phyloP scores from a whole-genome alignment of 176 grass and related monocot genomes.

The Hordeum marinum region DNA sequence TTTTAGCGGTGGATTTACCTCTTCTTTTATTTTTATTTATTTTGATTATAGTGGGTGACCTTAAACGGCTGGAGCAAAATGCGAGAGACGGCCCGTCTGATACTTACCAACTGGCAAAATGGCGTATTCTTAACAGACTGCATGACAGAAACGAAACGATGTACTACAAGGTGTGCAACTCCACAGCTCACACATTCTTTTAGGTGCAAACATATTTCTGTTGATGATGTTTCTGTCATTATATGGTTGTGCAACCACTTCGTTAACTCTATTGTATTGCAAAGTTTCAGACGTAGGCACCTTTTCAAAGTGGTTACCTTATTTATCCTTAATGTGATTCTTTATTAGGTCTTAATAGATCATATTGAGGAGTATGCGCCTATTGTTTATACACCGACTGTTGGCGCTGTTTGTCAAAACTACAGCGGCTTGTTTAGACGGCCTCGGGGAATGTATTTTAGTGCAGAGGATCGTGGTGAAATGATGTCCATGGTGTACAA shows the following conservation, averaged over 20 bases:
- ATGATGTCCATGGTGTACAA: slow-evolving; percentile 99
- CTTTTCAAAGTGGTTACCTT: slow-evolving; percentile 23
- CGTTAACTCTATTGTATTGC: slow-evolving; percentile 7
- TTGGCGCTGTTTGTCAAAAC: slow-evolving; percentile 97
- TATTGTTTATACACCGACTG: slow-evolving; percentile 91
- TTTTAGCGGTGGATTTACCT: neutral
- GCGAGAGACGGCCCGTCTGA: slow-evolving; percentile 82
- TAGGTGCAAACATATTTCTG: slow-evolving; percentile 11
- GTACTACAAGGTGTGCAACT: slow-evolving; percentile 84
- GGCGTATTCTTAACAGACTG: slow-evolving; percentile 95
- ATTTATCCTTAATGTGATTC: slow-evolving; percentile 3
- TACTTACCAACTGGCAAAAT: slow-evolving; percentile 84
- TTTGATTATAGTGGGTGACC: slow-evolving; percentile 69
- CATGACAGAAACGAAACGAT: slow-evolving; percentile 99
- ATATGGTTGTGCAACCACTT: neutral
- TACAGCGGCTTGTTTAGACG: slow-evolving; percentile 93
- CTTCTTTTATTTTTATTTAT: neutral
- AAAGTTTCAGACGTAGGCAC: neutral
- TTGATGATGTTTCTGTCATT: neutral
- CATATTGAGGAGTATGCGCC: slow-evolving; percentile 96
- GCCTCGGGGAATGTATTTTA: slow-evolving; percentile 96
- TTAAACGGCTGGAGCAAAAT: slow-evolving; percentile 64
- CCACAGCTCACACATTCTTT: neutral
- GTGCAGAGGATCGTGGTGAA: slow-evolving; percentile 77
- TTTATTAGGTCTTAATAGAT: slow-evolving; percentile 74